Conservation (phyloP, 495 filamentous ascomycete species). For the Coniosporium apollinis region DNA sequence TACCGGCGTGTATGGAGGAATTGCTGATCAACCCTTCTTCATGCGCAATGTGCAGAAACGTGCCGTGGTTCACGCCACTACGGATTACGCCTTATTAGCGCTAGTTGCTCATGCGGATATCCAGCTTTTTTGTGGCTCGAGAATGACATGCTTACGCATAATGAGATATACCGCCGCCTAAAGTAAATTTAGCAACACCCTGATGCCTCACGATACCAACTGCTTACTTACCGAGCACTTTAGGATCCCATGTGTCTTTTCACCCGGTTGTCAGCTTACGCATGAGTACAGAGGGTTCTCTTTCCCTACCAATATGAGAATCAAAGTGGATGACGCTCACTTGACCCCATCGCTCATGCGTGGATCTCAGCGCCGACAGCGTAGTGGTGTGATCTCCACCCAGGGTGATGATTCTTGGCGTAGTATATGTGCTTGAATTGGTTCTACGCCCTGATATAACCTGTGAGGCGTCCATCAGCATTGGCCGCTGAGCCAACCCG, state of each 20-base stretch:
- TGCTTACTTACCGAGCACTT: constrained; percentile 23
- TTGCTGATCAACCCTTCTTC: constrained; percentile 35
- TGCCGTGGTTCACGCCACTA: constrained; percentile 36
- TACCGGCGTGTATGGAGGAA: constrained; percentile 33
- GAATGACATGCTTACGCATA: constrained; percentile 30
- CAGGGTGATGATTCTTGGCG: constrained; percentile 31
- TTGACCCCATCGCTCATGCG: constrained; percentile 27
- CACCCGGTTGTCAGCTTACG: constrained; percentile 1
- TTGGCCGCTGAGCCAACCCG: no score
- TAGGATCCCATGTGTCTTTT: constrained; percentile 33
- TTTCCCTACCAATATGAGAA: constrained; percentile 27
- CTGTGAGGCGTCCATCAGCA: no score
- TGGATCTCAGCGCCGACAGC: constrained; percentile 29
- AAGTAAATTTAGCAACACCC: neutral
- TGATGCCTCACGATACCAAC: neutral
- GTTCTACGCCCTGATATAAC: constrained; percentile 18
- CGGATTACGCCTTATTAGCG: no score
- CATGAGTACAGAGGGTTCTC: constrained; percentile 6
- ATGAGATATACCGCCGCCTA: constrained; percentile 30
- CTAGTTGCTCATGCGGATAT: no score
- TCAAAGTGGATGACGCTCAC: constrained; percentile 40
- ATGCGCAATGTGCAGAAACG: constrained; percentile 35
- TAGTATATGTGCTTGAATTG: constrained; percentile 10
- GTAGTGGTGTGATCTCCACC: constrained; percentile 39
- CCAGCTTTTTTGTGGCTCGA: no score